Base-by-base conservation (phyloP, 176 grass and related monocot species). In the Juncus inflexus region DNA sequence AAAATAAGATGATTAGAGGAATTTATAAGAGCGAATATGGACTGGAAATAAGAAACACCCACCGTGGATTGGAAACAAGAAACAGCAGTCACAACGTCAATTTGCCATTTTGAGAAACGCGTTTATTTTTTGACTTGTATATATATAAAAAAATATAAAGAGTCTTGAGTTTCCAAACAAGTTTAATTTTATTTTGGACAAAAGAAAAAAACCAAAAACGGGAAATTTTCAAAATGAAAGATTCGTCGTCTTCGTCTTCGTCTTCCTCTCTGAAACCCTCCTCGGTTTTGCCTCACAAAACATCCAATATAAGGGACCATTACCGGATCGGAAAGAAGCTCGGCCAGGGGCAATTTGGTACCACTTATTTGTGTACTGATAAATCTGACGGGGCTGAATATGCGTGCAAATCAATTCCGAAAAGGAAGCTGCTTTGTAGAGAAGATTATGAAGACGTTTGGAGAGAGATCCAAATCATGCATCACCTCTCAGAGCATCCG, bases 271-370 rank as follows among this genome's bases (percentile, higher is more conserved):
- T 52, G 11, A 83, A 83, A 50, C 87, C 81, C 61, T 58, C 75
- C 69, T 96, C 84, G 2, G 87, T 96, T 41, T 76, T 96, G 64
- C 87, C 87, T 40, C 78, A 96, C 76, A 91, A 86, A 80, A 96
- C 87, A 40, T 73, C 62, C 19, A 96, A 90, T 76, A 77, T 96
- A 47, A 82, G 87, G 36, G 91, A 96, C 61, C 87, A 76, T 75
- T 91, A 90, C 79, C 86, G 87, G 49, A 90, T 96, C 69, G 87
- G 91, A 38, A 96, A 90, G 79, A 96, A 96, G 87, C 81, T 96
- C 3, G 91, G 91, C 50, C 91, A 96, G 81, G 91, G 91, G 35
- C 87, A 90, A 76, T 96, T 96, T 63, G 91, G 91, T 65, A 96
- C 91, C 40, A 96, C 91, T 61, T 96, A 96, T 70, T 72, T 88